Conservation (phyloP, 768 basidiomycete species). For the Macrolepiota fuliginosa region DNA sequence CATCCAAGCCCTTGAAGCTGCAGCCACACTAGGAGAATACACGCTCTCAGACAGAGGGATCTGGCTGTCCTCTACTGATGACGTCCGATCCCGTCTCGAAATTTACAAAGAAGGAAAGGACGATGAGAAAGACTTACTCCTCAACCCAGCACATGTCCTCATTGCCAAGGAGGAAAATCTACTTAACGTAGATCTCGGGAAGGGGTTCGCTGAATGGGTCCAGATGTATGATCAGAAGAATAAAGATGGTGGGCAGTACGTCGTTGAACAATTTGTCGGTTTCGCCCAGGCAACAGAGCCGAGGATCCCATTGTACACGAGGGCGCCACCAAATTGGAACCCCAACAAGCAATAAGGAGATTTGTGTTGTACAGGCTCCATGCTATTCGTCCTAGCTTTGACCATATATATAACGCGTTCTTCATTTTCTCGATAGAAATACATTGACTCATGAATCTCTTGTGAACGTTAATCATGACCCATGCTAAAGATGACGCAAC, state of each 20-base stretch:
- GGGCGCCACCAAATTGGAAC: not conserved
- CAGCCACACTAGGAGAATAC: conserved; percentile 46
- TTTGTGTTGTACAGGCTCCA: too few species aligned
- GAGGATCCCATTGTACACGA: not conserved
- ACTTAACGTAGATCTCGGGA: conserved; percentile 26
- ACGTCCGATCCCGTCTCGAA: conserved; percentile 27
- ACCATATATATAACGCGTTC: too few species aligned
- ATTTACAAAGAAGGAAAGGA: conserved; percentile 43
- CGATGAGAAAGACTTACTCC: conserved; percentile 32
- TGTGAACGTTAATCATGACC: too few species aligned
- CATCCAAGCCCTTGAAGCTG: conserved; percentile 44
- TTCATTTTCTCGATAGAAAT: too few species aligned
- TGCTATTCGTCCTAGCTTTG: too few species aligned
- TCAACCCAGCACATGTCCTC: conserved; percentile 48
- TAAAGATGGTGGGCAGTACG: not conserved
- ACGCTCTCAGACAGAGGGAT: conserved; percentile 50
- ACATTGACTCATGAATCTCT: too few species aligned
- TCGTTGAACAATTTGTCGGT: not conserved
- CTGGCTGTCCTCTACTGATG: conserved; percentile 39
- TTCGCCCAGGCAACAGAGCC: not conserved
- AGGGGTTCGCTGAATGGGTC: conserved; percentile 44
- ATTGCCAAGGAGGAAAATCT: conserved; percentile 26
- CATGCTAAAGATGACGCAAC: too few species aligned
- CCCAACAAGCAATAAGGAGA: not conserved
- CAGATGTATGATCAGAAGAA: not conserved